Conservation (phyloP, 345 rosid genomes). For the Sapria himalayana region DNA sequence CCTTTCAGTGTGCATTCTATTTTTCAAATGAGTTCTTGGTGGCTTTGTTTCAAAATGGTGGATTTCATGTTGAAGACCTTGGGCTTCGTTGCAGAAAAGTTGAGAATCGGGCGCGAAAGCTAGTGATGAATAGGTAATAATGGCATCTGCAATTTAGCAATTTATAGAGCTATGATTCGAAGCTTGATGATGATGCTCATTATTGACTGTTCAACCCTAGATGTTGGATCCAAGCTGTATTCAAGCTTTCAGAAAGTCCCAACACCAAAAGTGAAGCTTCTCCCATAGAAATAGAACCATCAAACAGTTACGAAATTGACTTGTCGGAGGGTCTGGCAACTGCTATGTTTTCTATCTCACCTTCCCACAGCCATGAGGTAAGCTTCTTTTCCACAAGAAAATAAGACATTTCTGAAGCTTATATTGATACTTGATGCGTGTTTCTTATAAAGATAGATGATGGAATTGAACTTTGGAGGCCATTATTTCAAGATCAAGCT, state of each 20-base stretch:
- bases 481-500: constrained; percentile 29
- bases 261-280: constrained; percentile 10
- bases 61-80: constrained; percentile 55
- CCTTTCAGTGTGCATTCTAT: constrained; percentile 71
- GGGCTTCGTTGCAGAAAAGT: constrained; percentile 77
- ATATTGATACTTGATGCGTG: background rate
- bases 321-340: constrained; percentile 59
- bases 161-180: too few species aligned
- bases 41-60: constrained; percentile 40
- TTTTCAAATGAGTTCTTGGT: constrained; percentile 62
- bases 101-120: constrained; percentile 68
- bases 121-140: constrained; percentile 69
- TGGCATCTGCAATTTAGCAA: too few species aligned
- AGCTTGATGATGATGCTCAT: background rate
- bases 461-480: constrained; percentile 23
- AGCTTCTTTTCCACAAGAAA: too few species aligned
- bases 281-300: constrained; percentile 10
- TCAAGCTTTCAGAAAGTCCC: constrained; percentile 18
- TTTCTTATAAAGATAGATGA: constrained; percentile 18
- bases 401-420: too few species aligned
- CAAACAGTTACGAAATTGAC: constrained; percentile 29
- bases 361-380: constrained; percentile 41
- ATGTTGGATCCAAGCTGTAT: constrained; percentile 86
- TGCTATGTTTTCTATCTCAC: constrained; percentile 55
- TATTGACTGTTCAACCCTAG: constrained; percentile 14